Percentiles rank a stretch among this genome's conserved stretches.
Evolutionary conservation across 78 protist species (phyloP).

Genomic region (slime mould (Dictyostelium discoideum)): DNA sequence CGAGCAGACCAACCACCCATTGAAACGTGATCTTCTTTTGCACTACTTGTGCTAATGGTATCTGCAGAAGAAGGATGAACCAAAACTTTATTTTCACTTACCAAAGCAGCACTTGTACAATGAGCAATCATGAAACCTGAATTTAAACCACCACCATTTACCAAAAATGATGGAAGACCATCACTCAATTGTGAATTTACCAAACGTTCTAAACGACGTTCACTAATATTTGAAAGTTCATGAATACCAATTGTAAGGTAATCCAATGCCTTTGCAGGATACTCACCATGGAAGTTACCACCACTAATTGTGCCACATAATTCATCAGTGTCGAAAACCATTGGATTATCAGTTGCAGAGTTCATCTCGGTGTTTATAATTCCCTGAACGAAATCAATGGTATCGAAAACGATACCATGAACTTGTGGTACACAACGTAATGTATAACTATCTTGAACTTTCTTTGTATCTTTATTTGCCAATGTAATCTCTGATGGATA

Average conservation of each 20-base stretch:
- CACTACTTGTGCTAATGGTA: constrained; percentile 88
- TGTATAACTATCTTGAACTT: constrained; percentile 95
- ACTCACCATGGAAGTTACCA: constrained; percentile 97
- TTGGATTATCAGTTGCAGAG: constrained; percentile 96
- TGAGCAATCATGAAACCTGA: constrained; percentile 97
- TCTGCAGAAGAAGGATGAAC: constrained; percentile 94
- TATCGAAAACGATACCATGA: constrained; percentile 88
- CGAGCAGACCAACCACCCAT: constrained; percentile 94
- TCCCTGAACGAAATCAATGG: constrained; percentile 82
- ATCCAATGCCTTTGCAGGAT: constrained; percentile 91
- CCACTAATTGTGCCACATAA: constrained; percentile 82
- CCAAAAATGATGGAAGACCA: constrained; percentile 92
- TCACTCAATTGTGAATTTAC: constrained; percentile 80
- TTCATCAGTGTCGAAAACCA: constrained; percentile 87
- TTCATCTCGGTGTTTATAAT: constrained; percentile 92
- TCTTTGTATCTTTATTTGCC: constrained; percentile 73
- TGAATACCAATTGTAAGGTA: constrained; percentile 89
- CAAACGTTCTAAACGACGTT: constrained; percentile 92
- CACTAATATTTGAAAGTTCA: constrained; percentile 90
- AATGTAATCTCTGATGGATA: constrained; percentile 75
- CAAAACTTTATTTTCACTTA: constrained; percentile 92
- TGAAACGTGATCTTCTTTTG: constrained; percentile 94
- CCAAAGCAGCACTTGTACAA: constrained; percentile 94
- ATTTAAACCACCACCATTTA: constrained; percentile 88
- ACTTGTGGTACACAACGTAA: constrained; percentile 96